Evolutionary conservation across 169 alveolate genomes (phyloP), one percentile per base, ranked within the genome.

Genomic region (Eimeria sp.): DNA sequence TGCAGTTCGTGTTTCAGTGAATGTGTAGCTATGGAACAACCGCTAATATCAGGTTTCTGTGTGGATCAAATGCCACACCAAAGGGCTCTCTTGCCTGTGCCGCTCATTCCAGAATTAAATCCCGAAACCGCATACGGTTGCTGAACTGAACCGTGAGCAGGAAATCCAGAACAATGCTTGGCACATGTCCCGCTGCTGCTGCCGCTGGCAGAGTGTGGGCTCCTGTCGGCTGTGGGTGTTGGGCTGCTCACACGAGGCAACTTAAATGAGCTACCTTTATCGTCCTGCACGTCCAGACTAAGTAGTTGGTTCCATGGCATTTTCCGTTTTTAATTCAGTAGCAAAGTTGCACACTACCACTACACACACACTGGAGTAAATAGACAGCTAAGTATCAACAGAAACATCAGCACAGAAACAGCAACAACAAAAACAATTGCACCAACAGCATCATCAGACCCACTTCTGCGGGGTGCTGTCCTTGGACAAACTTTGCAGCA

Each of bases 401-500:
- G 45, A 45, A n/a, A 65, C 13, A 70, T 6, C 80, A 30, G 51
- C 80, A 34, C 10, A n/a, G 25, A 3, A 70, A 20, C 75, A 70
- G 51, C 49, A 70, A 34, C 49, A 70, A 34, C 80, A 70, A 16
- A 47, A 14, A 16, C 80, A 70, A 47, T 45, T 11, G 30, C 22
- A 7, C 20, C 22, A 49, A 16, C 63, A 76, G 87, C 54, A 47
- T 58, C 61, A 45, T 5, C 61, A 47, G 30, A 51, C 47, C 9
- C 47, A 84, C 92, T 84, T 76, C 65, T 84, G 92, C 5, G 78
- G 78, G 43, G 78, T 57, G 76, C 92, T 84, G 92, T 84, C 80
- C 43, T 84, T 84, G 61, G 78, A 84, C 54, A 84, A 70, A 84
- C 27, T 84, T 20, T 84, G 78, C 22, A 84, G 78, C 58, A 84